These are phyloP conservation scores for Crithidia sp. DNA, from an alignment of 208 protist genomes.

Conservation along the genomic window DNA sequence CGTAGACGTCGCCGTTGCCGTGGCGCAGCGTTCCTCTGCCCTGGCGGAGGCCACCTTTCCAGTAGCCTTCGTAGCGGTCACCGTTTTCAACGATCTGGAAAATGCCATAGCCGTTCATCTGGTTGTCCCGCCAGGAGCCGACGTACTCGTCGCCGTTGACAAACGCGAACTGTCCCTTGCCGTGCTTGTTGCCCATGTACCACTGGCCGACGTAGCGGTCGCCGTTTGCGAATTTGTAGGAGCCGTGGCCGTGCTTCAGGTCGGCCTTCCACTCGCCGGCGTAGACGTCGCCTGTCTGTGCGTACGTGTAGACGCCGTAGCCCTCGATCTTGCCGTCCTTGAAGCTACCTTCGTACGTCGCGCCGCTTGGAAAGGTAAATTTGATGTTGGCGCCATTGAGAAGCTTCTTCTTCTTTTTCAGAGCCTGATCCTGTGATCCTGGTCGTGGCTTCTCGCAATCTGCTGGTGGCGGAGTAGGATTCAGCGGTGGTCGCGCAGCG, in stretches of 20 bases:
- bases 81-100: constrained; percentile 45
- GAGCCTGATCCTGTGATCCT: background rate
- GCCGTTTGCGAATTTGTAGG: constrained; percentile 60
- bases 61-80: constrained; percentile 63
- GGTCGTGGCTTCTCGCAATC: background rate
- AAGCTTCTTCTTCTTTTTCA: constrained; percentile 54
- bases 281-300: constrained; percentile 58
- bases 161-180: constrained; percentile 60
- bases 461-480: background rate
- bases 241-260: constrained; percentile 73
- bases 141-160: constrained; percentile 65
- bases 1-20: constrained; percentile 62
- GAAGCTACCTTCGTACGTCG: constrained; percentile 61
- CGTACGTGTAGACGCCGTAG: constrained; percentile 65
- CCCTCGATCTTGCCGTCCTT: constrained; percentile 61
- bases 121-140: constrained; percentile 59
- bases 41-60: constrained; percentile 55
- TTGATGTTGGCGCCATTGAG: constrained; percentile 55
- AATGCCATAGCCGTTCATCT: constrained; percentile 69
- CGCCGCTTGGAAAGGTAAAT: constrained; percentile 60
- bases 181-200: constrained; percentile 74
- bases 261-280: constrained; percentile 69
- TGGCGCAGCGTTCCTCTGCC: constrained; percentile 49
- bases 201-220: constrained; percentile 74
- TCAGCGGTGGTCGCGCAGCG: background rate